Percentiles rank a stretch among this genome's conserved stretches.
Conservation (phyloP, 2,329 filamentous ascomycete genomes). For the Helminthosporium solani region DNA sequence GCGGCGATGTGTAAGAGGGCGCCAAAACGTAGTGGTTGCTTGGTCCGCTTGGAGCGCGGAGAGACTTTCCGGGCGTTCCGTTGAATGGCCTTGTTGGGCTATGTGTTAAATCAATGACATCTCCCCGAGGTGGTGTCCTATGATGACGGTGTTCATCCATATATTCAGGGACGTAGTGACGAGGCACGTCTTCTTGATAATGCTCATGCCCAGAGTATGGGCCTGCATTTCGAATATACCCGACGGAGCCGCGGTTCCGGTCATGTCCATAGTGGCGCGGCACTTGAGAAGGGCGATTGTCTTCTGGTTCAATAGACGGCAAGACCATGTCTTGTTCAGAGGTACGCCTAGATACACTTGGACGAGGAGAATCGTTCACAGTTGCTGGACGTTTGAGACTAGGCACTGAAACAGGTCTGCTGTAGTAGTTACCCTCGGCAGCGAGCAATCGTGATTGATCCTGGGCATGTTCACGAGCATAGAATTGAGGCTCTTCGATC, state of each 20-base stretch:
- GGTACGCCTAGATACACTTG: background rate
- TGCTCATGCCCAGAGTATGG: background rate
- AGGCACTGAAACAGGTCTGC: constrained; percentile 12
- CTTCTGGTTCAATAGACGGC: constrained; percentile 38
- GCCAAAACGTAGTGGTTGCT: constrained; percentile 16
- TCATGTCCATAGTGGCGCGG: background rate
- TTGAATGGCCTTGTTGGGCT: constrained; percentile 19
- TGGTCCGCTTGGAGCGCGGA: constrained; percentile 8
- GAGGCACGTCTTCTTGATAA: background rate
- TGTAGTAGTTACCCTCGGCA: constrained; percentile 16
- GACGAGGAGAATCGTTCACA: background rate
- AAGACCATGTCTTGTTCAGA: constrained; percentile 33
- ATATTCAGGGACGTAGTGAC: constrained; percentile 5
- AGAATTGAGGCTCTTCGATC: constrained; percentile 18
- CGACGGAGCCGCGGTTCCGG: constrained; percentile 7
- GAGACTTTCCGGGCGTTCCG: constrained; percentile 8
- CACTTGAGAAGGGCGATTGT: constrained; percentile 16
- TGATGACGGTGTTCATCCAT: constrained; percentile 13
- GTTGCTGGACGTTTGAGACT: background rate
- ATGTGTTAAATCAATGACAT: constrained; percentile 28
- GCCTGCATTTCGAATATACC: constrained; percentile 1
- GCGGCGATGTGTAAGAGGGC: constrained; percentile 15
- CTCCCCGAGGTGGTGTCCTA: constrained; percentile 13
- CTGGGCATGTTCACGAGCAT: constrained; percentile 11
- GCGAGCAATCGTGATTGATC: constrained; percentile 1